Percentiles rank a stretch among this genome's conserved stretches.
Conservation (phyloP, 495 filamentous ascomycete species). For the Sordaria brevicollis region DNA sequence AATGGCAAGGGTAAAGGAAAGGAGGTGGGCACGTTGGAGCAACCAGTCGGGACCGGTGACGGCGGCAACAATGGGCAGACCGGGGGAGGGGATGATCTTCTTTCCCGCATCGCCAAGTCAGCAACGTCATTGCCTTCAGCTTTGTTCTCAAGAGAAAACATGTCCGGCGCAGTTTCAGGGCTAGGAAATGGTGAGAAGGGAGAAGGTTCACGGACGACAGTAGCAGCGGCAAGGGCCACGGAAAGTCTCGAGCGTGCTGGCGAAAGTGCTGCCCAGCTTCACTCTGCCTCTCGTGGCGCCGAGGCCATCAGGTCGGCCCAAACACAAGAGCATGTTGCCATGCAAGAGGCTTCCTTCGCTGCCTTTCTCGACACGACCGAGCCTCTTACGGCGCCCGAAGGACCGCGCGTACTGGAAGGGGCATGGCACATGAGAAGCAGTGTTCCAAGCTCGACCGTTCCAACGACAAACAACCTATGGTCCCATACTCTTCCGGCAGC, state of each 20-base stretch:
- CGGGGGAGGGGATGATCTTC: neutral
- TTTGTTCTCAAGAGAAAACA: slow-evolving; percentile 7
- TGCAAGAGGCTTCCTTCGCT: slow-evolving; percentile 33
- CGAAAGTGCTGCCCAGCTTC: slow-evolving; percentile 17
- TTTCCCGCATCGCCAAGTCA: slow-evolving; percentile 17
- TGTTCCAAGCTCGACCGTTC: neutral
- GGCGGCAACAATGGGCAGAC: neutral
- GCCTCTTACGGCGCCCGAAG: slow-evolving; percentile 14
- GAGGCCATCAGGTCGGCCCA: slow-evolving; percentile 13
- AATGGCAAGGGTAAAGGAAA: slow-evolving; percentile 13
- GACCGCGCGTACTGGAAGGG: slow-evolving; percentile 9
- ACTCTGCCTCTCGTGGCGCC: slow-evolving; percentile 49
- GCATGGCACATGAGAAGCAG: slow-evolving; percentile 4
- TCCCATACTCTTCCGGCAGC: neutral
- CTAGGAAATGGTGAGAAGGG: slow-evolving; percentile 14
- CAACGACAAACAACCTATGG: neutral
- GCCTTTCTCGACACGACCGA: slow-evolving; percentile 30
- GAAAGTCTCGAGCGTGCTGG: slow-evolving; percentile 5
- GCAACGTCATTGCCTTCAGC: slow-evolving; percentile 13
- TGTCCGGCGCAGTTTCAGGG: neutral
- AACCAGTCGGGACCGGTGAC: neutral
- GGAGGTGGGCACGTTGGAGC: neutral
- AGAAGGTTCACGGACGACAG: slow-evolving; percentile 12
- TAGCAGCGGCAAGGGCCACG: slow-evolving; percentile 3
- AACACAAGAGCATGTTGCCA: slow-evolving; percentile 22